Conservation (phyloP, 768 basidiomycete species). For the Lactarius indigo region DNA sequence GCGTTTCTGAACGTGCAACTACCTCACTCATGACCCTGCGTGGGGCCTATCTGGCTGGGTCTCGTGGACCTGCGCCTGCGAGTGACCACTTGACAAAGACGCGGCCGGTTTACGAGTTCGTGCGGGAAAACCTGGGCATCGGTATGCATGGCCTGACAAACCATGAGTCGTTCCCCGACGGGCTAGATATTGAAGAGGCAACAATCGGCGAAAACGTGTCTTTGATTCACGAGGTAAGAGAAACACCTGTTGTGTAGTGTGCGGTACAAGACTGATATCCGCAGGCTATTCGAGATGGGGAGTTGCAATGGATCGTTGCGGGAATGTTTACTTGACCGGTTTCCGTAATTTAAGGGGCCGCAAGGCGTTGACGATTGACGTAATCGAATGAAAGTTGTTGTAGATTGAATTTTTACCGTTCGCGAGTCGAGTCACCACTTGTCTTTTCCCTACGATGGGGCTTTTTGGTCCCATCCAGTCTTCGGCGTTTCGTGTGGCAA, state of each 20-base stretch:
- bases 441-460: slow-evolving; percentile 15
- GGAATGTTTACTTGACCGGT: slow-evolving; percentile 40
- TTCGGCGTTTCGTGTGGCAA: not conserved
- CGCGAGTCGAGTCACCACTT: not conserved
- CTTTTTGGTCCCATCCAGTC: slow-evolving; percentile 18
- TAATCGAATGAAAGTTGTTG: not conserved
- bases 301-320: slow-evolving; percentile 53
- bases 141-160: slow-evolving; percentile 82
- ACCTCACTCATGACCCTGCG: slow-evolving; percentile 47
- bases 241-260: not conserved
- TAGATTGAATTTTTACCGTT: not conserved
- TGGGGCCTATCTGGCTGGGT: slow-evolving; percentile 54
- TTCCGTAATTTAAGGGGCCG: not conserved
- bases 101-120: slow-evolving; percentile 70
- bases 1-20: slow-evolving; percentile 47
- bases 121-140: slow-evolving; percentile 65
- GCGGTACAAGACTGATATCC: not conserved
- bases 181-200: slow-evolving; percentile 61
- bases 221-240: slow-evolving; percentile 62
- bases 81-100: slow-evolving; percentile 63
- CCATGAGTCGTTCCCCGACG: slow-evolving; percentile 52
- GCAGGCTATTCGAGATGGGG: slow-evolving; percentile 64
- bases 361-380: not conserved
- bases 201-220: slow-evolving; percentile 71
- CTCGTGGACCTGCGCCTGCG: slow-evolving; percentile 62